Percentiles rank a stretch among this genome's conserved stretches.
Conservation (phyloP, 2,329 filamentous ascomycete species). For the Colletotrichum cordylinicola region DNA sequence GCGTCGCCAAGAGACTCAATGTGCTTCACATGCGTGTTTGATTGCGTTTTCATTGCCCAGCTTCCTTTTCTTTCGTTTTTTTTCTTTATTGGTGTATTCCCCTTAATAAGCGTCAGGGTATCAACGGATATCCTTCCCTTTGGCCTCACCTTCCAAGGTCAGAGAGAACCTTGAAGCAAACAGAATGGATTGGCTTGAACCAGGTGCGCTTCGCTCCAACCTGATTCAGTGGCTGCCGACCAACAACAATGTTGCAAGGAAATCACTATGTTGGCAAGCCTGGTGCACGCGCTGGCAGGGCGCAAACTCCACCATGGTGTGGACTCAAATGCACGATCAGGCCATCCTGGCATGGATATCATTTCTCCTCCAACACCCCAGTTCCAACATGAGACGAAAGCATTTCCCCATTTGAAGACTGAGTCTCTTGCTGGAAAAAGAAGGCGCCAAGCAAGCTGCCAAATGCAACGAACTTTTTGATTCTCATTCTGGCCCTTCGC, state of each 20-base stretch:
- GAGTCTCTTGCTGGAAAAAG: not conserved
- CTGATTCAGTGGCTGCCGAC: not conserved
- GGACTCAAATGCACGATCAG: not conserved
- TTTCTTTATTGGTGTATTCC: not conserved
- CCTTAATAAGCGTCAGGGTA: not conserved
- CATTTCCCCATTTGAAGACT: not conserved
- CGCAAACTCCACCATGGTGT: not conserved
- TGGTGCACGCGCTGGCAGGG: not conserved
- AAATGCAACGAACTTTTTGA: constrained; percentile 1
- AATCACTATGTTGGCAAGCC: not conserved
- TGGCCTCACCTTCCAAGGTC: not conserved
- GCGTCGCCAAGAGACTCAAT: not conserved
- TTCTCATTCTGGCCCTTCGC: not conserved
- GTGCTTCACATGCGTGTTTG: not conserved
- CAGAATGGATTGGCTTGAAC: not conserved
- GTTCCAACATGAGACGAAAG: not conserved
- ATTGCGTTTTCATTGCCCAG: not conserved
- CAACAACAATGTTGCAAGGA: not conserved
- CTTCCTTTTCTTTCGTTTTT: not conserved
- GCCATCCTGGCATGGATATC: not conserved
- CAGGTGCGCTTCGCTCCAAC: not conserved
- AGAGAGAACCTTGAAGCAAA: not conserved
- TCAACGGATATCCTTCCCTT: not conserved
- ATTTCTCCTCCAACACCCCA: not conserved
- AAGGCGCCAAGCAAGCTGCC: constrained; percentile 5